Percentiles rank a stretch among this genome's conserved stretches.
Conservation (phyloP, 2,329 filamentous ascomycete species). For the Hypomyces perniciosus region DNA sequence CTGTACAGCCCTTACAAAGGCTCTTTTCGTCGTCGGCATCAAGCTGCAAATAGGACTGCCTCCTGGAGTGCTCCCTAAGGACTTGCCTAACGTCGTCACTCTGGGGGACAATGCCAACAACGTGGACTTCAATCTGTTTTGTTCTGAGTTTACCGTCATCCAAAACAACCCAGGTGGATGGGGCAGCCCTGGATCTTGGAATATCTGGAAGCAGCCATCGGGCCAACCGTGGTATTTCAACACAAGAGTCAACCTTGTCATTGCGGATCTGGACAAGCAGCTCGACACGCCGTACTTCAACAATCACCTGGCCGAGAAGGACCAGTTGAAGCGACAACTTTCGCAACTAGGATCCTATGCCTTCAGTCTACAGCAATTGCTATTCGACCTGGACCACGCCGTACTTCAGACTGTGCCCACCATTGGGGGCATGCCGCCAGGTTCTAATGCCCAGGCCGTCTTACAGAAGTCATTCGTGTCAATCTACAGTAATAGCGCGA, state of each 20-base stretch:
- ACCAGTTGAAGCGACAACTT: no score
- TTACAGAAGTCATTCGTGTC: neutral
- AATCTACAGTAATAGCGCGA: neutral
- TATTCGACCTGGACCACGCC: slow-evolving; percentile 3
- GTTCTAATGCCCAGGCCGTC: neutral
- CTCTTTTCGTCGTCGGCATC: neutral
- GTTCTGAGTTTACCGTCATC: slow-evolving; percentile 2
- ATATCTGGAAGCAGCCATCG: neutral
- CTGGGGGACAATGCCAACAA: neutral
- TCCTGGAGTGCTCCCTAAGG: neutral
- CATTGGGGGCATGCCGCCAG: neutral
- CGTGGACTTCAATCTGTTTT: slow-evolving; percentile 1
- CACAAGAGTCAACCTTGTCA: no score
- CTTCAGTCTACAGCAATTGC: slow-evolving; percentile 8
- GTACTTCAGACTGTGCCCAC: neutral
- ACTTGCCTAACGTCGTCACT: neutral
- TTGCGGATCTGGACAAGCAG: no score
- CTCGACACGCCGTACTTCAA: no score
- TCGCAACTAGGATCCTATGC: neutral
- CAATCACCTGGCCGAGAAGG: no score
- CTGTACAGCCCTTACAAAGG: neutral
- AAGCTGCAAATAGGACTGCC: neutral
- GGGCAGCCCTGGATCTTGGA: neutral
- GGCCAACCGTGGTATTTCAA: no score
- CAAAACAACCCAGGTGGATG: neutral